Evolutionary conservation across 1,284 basidiomycete genomes (phyloP).

Genomic region (Naganishia sp.): DNA sequence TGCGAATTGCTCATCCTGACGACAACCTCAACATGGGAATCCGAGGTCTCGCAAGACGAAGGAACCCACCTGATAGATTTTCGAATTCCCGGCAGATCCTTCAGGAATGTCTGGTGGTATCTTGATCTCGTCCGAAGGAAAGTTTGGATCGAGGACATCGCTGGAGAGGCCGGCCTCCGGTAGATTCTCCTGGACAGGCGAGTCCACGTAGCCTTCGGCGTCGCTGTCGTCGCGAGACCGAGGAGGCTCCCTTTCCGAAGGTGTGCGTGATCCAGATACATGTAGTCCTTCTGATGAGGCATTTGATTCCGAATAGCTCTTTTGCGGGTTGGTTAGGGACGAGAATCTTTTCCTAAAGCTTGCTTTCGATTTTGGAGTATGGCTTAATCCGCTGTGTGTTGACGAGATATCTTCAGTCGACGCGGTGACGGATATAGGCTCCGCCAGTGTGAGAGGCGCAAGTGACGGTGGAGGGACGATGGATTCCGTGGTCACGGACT

Average conservation of each 20-base stretch:
- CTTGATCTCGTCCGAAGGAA: constrained; percentile 32
- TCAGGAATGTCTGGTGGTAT: constrained; percentile 29
- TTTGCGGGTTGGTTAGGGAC: constrained; percentile 1
- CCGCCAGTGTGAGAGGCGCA: constrained; percentile 15
- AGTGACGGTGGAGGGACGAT: background rate
- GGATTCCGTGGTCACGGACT: background rate
- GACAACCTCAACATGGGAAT: background rate
- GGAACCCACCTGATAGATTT: constrained; percentile 28
- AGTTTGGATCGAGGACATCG: constrained; percentile 15
- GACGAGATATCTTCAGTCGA: background rate
- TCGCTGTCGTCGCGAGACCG: constrained; percentile 18
- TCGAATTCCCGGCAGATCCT: constrained; percentile 30
- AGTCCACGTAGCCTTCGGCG: constrained; percentile 11
- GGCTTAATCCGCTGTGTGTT: background rate
- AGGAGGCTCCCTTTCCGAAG: constrained; percentile 2
- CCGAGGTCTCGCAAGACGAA: background rate
- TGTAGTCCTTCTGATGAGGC: background rate
- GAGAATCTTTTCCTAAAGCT: constrained; percentile 22
- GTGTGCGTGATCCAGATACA: background rate
- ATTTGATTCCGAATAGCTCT: background rate
- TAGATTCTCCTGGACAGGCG: constrained; percentile 15
- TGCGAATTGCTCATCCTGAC: constrained; percentile 34
- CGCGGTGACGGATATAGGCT: constrained; percentile 8
- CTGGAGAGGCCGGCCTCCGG: background rate
- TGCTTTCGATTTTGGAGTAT: constrained; percentile 3